A percentile compares a stretch with the other conserved stretches of the same genome.
These are phyloP conservation scores for Saccharomycopsis schoenii DNA, from an alignment of 805 yeast genomes.

Conservation along the genomic window DNA sequence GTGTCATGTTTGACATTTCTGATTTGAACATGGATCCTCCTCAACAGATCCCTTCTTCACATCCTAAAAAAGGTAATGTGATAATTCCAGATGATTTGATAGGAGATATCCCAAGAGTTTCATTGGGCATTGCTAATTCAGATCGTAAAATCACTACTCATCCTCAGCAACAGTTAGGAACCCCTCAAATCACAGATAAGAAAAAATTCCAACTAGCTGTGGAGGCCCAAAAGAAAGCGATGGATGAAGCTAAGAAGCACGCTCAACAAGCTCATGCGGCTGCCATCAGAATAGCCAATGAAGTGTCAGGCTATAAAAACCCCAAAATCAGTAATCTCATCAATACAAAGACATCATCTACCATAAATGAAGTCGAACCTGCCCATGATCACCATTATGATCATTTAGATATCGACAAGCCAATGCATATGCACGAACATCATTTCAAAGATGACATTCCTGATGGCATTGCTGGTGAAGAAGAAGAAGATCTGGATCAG, in stretches of 20 bases:
- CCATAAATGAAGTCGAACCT: neutral
- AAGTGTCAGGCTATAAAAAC: conserved; percentile 40
- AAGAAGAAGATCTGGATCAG: conserved; percentile 17
- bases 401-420: conserved; percentile 55
- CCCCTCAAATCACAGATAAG: conserved; percentile 29
- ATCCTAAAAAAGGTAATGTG: conserved; percentile 73
- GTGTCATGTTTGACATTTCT: conserved; percentile 73
- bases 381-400: conserved; percentile 14
- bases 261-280: conserved; percentile 68
- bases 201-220: conserved; percentile 45
- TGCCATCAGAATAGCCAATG: conserved; percentile 60
- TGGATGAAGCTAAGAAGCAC: conserved; percentile 57
- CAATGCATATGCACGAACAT: conserved; percentile 52
- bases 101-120: conserved; percentile 48
- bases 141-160: conserved; percentile 26
- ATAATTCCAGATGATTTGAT: conserved; percentile 56
- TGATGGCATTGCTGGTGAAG: conserved; percentile 15
- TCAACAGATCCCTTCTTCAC: conserved; percentile 84
- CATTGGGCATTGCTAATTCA: conserved; percentile 56
- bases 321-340: conserved; percentile 20
- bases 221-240: conserved; percentile 46
- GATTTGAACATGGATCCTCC: conserved; percentile 76
- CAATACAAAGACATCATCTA: conserved; percentile 15
- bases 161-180: conserved; percentile 21
- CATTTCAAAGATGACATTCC: conserved; percentile 34